Conservation (phyloP, 208 protist species). For the Trypanosoma scelopori region DNA sequence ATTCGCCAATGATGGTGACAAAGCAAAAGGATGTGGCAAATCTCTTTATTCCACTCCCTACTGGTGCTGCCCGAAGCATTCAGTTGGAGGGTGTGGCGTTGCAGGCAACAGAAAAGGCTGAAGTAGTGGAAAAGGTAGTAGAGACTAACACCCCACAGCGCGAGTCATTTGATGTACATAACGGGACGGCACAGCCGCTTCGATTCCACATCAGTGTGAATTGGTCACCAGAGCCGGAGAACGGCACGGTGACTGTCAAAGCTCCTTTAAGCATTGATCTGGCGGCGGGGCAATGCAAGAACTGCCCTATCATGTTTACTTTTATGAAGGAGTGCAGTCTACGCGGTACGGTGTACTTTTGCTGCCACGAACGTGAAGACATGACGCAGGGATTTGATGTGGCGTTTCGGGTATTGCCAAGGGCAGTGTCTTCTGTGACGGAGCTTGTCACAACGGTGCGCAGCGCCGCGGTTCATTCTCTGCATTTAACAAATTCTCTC, state of each 20-base stretch:
- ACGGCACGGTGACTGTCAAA: conserved; percentile 60
- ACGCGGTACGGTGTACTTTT: conserved; percentile 59
- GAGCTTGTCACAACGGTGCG: conserved; percentile 84
- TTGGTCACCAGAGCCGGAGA: conserved; percentile 60
- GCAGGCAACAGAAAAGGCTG: conserved; percentile 40
- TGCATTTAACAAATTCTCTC: conserved; percentile 92
- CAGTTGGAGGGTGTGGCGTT: conserved; percentile 74
- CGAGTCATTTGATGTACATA: conserved; percentile 72
- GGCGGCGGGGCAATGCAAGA: conserved; percentile 49
- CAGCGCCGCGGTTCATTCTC: conserved; percentile 52
- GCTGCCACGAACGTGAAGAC: conserved; percentile 76
- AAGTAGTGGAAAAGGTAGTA: conserved; percentile 47
- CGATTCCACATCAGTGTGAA: conserved; percentile 85
- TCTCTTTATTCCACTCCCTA: conserved; percentile 93
- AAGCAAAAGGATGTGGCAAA: conserved; percentile 57
- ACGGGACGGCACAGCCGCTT: conserved; percentile 74
- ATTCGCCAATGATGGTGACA: conserved; percentile 85
- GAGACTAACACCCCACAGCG: conserved; percentile 40
- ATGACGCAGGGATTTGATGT: conserved; percentile 85
- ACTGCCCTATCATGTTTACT: conserved; percentile 80
- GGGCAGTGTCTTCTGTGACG: conserved; percentile 36
- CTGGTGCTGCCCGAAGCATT: conserved; percentile 86
- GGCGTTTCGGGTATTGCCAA: conserved; percentile 51
- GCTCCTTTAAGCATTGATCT: conserved; percentile 87
- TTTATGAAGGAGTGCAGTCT: conserved; percentile 83